phyloP scores from a whole-genome alignment of 2,329 filamentous ascomycete genomes.

The Achaetomium macrosporum region DNA sequence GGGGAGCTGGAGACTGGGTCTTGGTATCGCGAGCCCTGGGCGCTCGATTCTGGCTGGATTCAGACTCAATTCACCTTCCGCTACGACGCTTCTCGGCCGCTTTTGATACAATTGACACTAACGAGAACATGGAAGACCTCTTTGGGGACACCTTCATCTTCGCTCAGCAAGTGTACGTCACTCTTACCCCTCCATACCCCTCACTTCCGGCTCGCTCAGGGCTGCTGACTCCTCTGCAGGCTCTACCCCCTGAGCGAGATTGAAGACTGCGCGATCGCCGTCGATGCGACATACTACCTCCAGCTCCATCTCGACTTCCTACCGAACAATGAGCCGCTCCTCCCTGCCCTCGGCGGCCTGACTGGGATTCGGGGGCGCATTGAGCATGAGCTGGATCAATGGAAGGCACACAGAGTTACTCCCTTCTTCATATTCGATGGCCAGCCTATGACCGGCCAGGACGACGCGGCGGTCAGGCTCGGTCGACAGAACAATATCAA shows the following conservation, averaged over 20 bases:
- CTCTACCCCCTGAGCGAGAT: conserved; percentile 63
- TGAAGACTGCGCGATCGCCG: conserved; percentile 67
- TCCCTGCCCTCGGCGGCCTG: conserved; percentile 82
- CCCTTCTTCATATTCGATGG: conserved; percentile 92
- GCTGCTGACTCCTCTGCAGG: conserved; percentile 30
- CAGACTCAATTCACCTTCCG: not conserved
- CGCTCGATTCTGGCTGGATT: conserved; percentile 1
- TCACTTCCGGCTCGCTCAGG: not conserved
- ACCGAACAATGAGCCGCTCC: conserved; percentile 74
- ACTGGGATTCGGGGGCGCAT: conserved; percentile 74
- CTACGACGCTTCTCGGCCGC: not conserved
- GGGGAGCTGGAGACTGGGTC: conserved; percentile 1
- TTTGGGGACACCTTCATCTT: conserved; percentile 17
- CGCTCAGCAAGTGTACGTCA: conserved; percentile 18
- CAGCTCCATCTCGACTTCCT: conserved; percentile 66
- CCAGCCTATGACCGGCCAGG: conserved; percentile 69
- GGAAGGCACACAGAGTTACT: conserved; percentile 64
- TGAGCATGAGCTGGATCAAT: conserved; percentile 66
- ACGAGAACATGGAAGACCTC: conserved; percentile 19
- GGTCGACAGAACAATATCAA: conserved; percentile 61
- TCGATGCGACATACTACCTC: conserved; percentile 89
- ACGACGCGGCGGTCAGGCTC: conserved; percentile 60
- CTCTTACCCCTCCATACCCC: not conserved
- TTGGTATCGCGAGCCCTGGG: not conserved
- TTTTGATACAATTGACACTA: conserved; percentile 7